phyloP scores from a whole-genome alignment of 169 alveolate genomes.

The Ophryocystis elektroscirrha region DNA sequence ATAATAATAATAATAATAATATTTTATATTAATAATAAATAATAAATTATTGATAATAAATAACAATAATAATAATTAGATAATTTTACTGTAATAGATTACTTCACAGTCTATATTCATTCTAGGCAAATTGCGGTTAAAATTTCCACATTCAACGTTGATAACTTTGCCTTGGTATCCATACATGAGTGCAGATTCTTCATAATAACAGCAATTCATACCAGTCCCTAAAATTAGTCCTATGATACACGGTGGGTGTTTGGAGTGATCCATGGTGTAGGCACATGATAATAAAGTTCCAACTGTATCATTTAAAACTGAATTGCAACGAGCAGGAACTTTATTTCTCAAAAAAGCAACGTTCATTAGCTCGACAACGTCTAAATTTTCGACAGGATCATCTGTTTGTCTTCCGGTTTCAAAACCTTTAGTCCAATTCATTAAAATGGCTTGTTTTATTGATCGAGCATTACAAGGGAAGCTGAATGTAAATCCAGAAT shows the following conservation, averaged over 20 bases:
- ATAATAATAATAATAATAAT: not conserved
- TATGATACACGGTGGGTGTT: slow-evolving; percentile 38
- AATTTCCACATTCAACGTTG: slow-evolving; percentile 60
- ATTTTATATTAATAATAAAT: not conserved
- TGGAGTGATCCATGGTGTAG: slow-evolving; percentile 34
- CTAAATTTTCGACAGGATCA: slow-evolving; percentile 65
- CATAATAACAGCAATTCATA: slow-evolving; percentile 51
- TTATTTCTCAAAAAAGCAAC: slow-evolving; percentile 42
- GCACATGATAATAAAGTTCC: slow-evolving; percentile 64
- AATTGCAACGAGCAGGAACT: slow-evolving; percentile 41
- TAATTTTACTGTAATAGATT: slow-evolving; percentile 17
- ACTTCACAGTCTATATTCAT: slow-evolving; percentile 48
- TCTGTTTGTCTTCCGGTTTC: slow-evolving; percentile 61
- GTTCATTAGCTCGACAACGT: slow-evolving; percentile 47
- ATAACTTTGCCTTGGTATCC: slow-evolving; percentile 51
- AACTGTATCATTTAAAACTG: slow-evolving; percentile 57
- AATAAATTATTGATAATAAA: not conserved
- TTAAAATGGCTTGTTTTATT: slow-evolving; percentile 29
- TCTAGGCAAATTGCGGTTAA: slow-evolving; percentile 45
- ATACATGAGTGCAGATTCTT: slow-evolving; percentile 41
- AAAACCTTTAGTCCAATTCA: slow-evolving; percentile 67
- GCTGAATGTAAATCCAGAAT: slow-evolving; percentile 51
- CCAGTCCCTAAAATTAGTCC: slow-evolving; percentile 67
- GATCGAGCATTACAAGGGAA: slow-evolving; percentile 40
- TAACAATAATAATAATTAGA: not conserved